These are phyloP conservation scores for Endothia cerciana DNA, from an alignment of 2,329 filamentous ascomycete genomes.

Conservation along the genomic window DNA sequence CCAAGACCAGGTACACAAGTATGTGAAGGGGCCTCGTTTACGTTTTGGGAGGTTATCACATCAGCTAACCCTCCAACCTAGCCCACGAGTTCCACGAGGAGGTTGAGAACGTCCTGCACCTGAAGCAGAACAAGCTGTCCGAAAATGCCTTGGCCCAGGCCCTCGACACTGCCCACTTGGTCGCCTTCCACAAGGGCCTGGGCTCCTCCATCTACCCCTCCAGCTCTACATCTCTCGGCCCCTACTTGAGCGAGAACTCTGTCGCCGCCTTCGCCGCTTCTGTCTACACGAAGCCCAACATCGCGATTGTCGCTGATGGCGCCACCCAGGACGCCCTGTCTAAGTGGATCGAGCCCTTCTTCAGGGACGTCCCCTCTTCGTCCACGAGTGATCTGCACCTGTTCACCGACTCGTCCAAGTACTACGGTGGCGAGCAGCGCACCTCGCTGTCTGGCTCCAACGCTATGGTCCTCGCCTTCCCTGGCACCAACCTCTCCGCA, in stretches of 20 bases:
- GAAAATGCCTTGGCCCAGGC: slow-evolving; percentile 69
- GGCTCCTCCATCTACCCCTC: slow-evolving; percentile 77
- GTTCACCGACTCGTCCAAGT: slow-evolving; percentile 72
- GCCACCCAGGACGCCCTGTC: slow-evolving; percentile 74
- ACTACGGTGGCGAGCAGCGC: slow-evolving; percentile 94
- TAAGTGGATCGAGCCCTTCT: slow-evolving; percentile 95
- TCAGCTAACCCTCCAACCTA: slow-evolving; percentile 43
- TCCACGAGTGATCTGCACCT: slow-evolving; percentile 57
- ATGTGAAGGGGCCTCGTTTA: slow-evolving; percentile 41
- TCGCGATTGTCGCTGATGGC: slow-evolving; percentile 90
- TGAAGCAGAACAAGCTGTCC: slow-evolving; percentile 75
- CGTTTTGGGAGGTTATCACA: slow-evolving; percentile 21
- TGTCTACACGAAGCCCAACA: slow-evolving; percentile 87
- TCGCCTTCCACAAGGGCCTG: slow-evolving; percentile 93
- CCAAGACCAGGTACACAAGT: slow-evolving; percentile 84
- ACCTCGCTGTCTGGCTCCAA: slow-evolving; percentile 74
- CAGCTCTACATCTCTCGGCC: slow-evolving; percentile 70
- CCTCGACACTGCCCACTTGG: slow-evolving; percentile 80
- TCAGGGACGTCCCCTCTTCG: slow-evolving; percentile 68
- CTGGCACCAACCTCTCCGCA: slow-evolving; percentile 77
- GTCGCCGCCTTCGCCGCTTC: slow-evolving; percentile 76
- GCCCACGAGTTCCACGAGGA: slow-evolving; percentile 92
- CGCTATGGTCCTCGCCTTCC: slow-evolving; percentile 88
- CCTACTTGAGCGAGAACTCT: slow-evolving; percentile 78
- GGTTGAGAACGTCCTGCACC: slow-evolving; percentile 74